Percentiles rank a stretch among this genome's conserved stretches.
Evolutionary conservation across 192 early-diverging fungal genomes (phyloP).

Genomic region (Martensiomyces pterosporus): DNA sequence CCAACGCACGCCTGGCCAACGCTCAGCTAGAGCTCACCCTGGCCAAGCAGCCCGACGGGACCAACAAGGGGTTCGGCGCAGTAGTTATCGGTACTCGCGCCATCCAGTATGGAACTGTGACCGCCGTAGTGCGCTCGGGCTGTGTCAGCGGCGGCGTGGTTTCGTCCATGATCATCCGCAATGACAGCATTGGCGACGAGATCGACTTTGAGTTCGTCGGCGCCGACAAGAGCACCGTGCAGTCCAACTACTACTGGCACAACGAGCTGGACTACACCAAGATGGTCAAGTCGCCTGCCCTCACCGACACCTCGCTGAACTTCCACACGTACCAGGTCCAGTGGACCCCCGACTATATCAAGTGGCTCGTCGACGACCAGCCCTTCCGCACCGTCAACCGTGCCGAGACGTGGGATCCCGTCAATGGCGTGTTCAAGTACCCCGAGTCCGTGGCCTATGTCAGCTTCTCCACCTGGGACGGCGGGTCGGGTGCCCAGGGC

Average conservation of each 20-base stretch:
- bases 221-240: constrained; percentile 43
- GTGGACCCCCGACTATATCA: constrained; percentile 55
- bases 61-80: constrained; percentile 56
- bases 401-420: constrained; percentile 44
- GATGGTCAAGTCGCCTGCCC: constrained; percentile 30
- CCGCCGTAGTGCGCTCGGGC: constrained; percentile 52
- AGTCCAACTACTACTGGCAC: constrained; percentile 62
- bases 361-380: constrained; percentile 51
- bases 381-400: constrained; percentile 49
- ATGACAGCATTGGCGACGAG: constrained; percentile 56
- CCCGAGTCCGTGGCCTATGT: constrained; percentile 52
- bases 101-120: constrained; percentile 59
- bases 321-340: constrained; percentile 57
- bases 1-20: constrained; percentile 46
- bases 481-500: constrained; percentile 51
- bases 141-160: constrained; percentile 53
- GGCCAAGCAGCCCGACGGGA: constrained; percentile 33
- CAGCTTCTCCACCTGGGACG: constrained; percentile 65
- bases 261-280: constrained; percentile 55
- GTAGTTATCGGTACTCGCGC: constrained; percentile 53
- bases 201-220: constrained; percentile 69
- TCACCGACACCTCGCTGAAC: constrained; percentile 37
- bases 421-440: constrained; percentile 37
- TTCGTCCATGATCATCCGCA: constrained; percentile 56
- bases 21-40: constrained; percentile 44